Base-by-base conservation (phyloP, 495 filamentous ascomycete genomes). In the Penicillium nucicola region DNA sequence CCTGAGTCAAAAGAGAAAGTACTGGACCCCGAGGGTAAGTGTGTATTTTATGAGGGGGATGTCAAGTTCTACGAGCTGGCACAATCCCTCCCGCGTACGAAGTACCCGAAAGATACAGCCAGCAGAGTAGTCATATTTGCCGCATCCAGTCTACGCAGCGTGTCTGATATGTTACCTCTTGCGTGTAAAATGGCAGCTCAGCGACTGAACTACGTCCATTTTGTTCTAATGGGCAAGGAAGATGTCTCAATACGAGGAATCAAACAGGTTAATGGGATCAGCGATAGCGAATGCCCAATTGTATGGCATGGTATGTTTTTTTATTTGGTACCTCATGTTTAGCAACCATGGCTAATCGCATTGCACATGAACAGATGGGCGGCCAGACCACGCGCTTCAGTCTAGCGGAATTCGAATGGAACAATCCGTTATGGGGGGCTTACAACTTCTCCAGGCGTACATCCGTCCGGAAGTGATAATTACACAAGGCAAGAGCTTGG, bases 31-130 rank as follows among this genome's bases (percentile, higher is more conserved):
- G 41, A 57, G 6, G 37, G 48, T 15, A 42, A 59, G 14, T 52
- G 62, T 32, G 59, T 67, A 22, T 67, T 70, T 28, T 78, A 80
- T 54, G 74, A 79, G 50, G 84, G 81, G 6, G 67, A 68, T 10
- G 74, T 86, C 40, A 74, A 75, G 28, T 84, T 84, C 56, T 76
- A 77, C 53, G 50, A 74, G 20, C 62, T 87, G 41, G 74, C 74
- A 2, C 45, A 56, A 7, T 77, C 77, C 2, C 67, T 87, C 30
- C 74, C 77, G 45, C 31, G 66, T 65, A 38, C 61, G 57, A 35
- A 55, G 48, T 50, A 73, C 55, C 15, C 52, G 50, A 32, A 67
- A 6, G 62, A 55, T 25, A 14, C 35, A 56, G 32, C 52, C 23
- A 66, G 69, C 25, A 70, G 66, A 49, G 68, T 71, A 33, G 68